Percentiles rank a stretch among this genome's conserved stretches.
phyloP scores from a whole-genome alignment of 2,329 filamentous ascomycete species.

The Bisporella sp. region DNA sequence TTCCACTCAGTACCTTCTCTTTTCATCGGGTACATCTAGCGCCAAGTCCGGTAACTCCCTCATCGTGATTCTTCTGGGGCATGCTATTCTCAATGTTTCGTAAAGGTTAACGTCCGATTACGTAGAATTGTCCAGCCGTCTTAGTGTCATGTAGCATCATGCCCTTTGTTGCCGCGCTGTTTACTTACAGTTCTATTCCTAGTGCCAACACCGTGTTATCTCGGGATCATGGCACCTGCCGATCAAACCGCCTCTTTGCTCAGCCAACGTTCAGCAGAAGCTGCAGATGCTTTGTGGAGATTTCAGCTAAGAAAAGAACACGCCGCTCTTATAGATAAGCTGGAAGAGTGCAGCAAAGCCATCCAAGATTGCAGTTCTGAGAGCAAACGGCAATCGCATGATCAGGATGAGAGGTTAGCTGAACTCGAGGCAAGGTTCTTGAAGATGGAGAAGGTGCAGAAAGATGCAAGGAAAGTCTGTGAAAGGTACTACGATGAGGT shows the following conservation, averaged over 20 bases:
- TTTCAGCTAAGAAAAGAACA: slow-evolving; percentile 21
- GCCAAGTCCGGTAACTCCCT: too few species aligned
- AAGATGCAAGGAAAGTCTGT: neutral
- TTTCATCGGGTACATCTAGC: too few species aligned
- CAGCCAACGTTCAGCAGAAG: neutral
- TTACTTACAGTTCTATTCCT: neutral
- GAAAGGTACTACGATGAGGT: slow-evolving; percentile 7
- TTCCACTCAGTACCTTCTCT: too few species aligned
- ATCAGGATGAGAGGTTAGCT: slow-evolving; percentile 3
- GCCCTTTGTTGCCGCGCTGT: neutral
- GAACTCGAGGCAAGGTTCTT: slow-evolving; percentile 6
- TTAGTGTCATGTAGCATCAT: too few species aligned
- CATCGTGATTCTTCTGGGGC: too few species aligned
- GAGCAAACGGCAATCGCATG: slow-evolving; percentile 5
- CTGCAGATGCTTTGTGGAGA: slow-evolving; percentile 15
- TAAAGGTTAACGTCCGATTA: too few species aligned
- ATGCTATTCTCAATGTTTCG: too few species aligned
- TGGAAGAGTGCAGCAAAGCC: slow-evolving; percentile 5
- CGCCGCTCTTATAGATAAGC: slow-evolving; percentile 11
- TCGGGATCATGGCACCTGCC: neutral
- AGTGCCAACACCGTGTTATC: neutral
- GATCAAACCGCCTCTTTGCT: neutral
- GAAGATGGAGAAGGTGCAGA: slow-evolving; percentile 5
- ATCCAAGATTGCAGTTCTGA: slow-evolving; percentile 5
- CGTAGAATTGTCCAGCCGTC: too few species aligned